phyloP scores from a whole-genome alignment of 192 early-diverging fungal species.

The Gaertneriomyces sp. region DNA sequence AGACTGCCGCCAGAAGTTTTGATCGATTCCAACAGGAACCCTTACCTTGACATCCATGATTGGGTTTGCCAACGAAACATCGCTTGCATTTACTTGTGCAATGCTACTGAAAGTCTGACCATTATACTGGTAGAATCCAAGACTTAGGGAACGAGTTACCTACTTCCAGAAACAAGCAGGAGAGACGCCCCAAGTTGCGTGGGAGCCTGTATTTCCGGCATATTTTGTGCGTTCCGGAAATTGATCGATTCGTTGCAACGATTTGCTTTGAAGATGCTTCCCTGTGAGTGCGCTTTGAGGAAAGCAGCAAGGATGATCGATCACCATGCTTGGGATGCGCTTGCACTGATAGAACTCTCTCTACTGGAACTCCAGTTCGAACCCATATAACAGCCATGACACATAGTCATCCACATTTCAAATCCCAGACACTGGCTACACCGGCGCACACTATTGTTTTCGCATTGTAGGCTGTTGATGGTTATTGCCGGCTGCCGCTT shows the following conservation, averaged over 20 bases:
- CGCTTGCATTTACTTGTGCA: background rate
- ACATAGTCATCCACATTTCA: slow-evolving; percentile 36
- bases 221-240: slow-evolving; percentile 66
- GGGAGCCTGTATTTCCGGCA: slow-evolving; percentile 57
- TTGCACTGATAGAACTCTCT: slow-evolving; percentile 50
- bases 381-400: slow-evolving; percentile 52
- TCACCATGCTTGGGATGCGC: background rate
- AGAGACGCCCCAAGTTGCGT: slow-evolving; percentile 48
- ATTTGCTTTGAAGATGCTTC: slow-evolving; percentile 34
- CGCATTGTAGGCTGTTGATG: slow-evolving; percentile 33
- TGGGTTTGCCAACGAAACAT: slow-evolving; percentile 56
- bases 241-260: slow-evolving; percentile 57
- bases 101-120: slow-evolving; percentile 35
- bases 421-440: slow-evolving; percentile 31
- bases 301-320: no score
- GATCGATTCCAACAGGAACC: slow-evolving; percentile 13
- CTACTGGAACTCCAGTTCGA: slow-evolving; percentile 52
- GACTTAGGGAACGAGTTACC: slow-evolving; percentile 58
- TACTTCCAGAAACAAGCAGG: slow-evolving; percentile 48
- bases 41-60: slow-evolving; percentile 52
- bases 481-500: background rate
- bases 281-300: no score
- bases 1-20: slow-evolving; percentile 26
- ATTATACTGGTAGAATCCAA: slow-evolving; percentile 51
- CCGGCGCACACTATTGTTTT: slow-evolving; percentile 48